Evolutionary conservation across 495 filamentous ascomycete species (phyloP).

Genomic region (Neurospora sp.): DNA sequence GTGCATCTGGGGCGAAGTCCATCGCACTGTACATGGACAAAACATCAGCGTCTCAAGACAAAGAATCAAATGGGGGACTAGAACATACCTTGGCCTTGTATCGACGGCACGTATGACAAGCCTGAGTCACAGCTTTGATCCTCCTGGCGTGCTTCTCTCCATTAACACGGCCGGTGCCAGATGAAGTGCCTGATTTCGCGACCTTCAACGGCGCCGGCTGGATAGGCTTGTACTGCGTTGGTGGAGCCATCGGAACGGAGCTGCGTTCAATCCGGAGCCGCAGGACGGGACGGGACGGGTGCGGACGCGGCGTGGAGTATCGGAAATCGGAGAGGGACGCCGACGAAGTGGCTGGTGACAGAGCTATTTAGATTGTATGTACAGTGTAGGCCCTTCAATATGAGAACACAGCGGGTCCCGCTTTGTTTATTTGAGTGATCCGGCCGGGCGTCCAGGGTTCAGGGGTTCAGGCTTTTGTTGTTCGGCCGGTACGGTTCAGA

Average conservation of each 20-base stretch:
- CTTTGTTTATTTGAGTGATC: not conserved
- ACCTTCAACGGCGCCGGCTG: slow-evolving; percentile 10
- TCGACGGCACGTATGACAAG: slow-evolving; percentile 14
- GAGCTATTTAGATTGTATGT: not conserved
- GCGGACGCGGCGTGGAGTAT: not conserved
- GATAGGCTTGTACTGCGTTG: slow-evolving; percentile 5
- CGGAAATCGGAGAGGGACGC: not conserved
- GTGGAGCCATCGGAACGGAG: slow-evolving; percentile 3
- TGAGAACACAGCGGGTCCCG: not conserved
- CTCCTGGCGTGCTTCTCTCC: slow-evolving; percentile 9
- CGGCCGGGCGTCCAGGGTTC: not conserved
- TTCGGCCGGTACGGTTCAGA: not conserved
- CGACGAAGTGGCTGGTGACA: not conserved
- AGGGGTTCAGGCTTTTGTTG: not conserved
- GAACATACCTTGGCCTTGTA: slow-evolving; percentile 14
- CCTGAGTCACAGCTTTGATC: slow-evolving; percentile 17
- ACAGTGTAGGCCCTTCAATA: not conserved
- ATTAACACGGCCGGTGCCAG: not conserved
- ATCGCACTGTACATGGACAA: slow-evolving; percentile 11
- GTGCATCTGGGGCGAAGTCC: slow-evolving; percentile 18
- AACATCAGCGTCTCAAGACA: not conserved
- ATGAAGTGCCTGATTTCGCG: not conserved
- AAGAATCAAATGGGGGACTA: not conserved
- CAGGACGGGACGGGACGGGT: not conserved
- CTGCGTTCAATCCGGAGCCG: not conserved